Evolutionary conservation across 768 basidiomycete species (phyloP), one percentile per base, ranked within the genome.

Genomic region (Panellus pusillus): DNA sequence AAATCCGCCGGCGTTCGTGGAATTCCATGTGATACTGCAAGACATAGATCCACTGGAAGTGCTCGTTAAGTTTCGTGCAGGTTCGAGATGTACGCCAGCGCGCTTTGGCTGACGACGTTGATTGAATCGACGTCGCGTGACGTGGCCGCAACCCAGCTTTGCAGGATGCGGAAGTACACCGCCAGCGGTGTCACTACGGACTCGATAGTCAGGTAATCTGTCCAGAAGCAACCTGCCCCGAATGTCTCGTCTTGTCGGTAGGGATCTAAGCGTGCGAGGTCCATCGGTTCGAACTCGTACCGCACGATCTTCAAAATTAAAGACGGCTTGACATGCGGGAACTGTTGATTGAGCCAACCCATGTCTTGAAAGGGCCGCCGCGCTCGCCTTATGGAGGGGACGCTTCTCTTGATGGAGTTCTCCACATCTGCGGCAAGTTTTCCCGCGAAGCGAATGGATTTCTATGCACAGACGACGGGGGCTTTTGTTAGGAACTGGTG

Each of bases 1-100:
- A 91, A 14, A 41, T 20, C 11, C 45, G 49, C 7, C 39, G 55
- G 32, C 42, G 28, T 12, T 47, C 19, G 41, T 56, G 55, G 50
- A 56, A 51, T 14, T 37, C 39, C 50, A 56, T 37, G 40, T 56
- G 55, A 49, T 56, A 56, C 27, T 47, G 28, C 19, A 56, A 29
- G 7, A 56, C 55, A 6, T 17, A 32, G 4, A 35, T n/a, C 49
- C 55, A 56, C 5, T 51, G 24, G 18, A 28, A 51, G 24, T 29
- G 13, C 24, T 43, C 55, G 20, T 42, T 31, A n/a, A 56, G 36
- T 32, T n/a, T 50, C 55, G 27, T 47, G 6, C 8, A 56, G 20
- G 32, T 56, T 49, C 44, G 44, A 18, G 9, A n/a, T 36, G 36
- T 56, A 56, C 18, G 27, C 20, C 45, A 56, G 27, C 40, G 31